Percentiles rank a stretch among this genome's conserved stretches.
Evolutionary conservation across 805 yeast species (phyloP).

Genomic region (Starmerella riodocensis): DNA sequence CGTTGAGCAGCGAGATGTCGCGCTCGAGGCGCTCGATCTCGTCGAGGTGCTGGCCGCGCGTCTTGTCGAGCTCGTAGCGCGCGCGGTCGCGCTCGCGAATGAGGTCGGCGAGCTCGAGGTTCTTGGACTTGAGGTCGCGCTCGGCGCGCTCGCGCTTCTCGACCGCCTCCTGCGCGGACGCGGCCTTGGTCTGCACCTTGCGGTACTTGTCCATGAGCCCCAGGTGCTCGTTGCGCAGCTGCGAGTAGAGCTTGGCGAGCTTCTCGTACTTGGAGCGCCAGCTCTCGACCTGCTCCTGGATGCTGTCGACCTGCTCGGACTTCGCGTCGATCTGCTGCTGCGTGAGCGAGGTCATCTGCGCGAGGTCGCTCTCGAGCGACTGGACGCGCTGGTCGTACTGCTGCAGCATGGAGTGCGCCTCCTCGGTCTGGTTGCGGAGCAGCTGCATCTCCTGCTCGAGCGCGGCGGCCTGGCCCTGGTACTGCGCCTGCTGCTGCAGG

Average conservation of each 20-base stretch:
- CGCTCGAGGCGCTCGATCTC: constrained; percentile 55
- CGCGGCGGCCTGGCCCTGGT: constrained; percentile 66
- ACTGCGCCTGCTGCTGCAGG: constrained; percentile 52
- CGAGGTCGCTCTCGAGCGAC: constrained; percentile 61
- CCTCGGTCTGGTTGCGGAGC: constrained; percentile 69
- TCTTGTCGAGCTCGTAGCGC: constrained; percentile 62
- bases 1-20: constrained; percentile 47
- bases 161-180: constrained; percentile 79
- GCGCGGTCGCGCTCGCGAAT: constrained; percentile 85
- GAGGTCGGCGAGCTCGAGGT: constrained; percentile 74
- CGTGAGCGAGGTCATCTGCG: constrained; percentile 47
- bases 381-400: constrained; percentile 81
- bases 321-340: constrained; percentile 61
- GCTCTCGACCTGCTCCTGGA: constrained; percentile 60
- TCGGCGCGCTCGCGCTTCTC: constrained; percentile 71
- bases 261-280: constrained; percentile 86
- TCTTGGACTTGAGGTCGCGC: constrained; percentile 71
- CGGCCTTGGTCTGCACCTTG: constrained; percentile 71
- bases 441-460: constrained; percentile 67
- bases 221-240: constrained; percentile 82
- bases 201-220: constrained; percentile 65
- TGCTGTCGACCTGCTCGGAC: constrained; percentile 52
- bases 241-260: constrained; percentile 77
- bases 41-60: constrained; percentile 48
- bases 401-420: constrained; percentile 67